Evolutionary conservation across 768 basidiomycete species (phyloP), one percentile per base, ranked within the genome.

Genomic region (Lepiota venenata): DNA sequence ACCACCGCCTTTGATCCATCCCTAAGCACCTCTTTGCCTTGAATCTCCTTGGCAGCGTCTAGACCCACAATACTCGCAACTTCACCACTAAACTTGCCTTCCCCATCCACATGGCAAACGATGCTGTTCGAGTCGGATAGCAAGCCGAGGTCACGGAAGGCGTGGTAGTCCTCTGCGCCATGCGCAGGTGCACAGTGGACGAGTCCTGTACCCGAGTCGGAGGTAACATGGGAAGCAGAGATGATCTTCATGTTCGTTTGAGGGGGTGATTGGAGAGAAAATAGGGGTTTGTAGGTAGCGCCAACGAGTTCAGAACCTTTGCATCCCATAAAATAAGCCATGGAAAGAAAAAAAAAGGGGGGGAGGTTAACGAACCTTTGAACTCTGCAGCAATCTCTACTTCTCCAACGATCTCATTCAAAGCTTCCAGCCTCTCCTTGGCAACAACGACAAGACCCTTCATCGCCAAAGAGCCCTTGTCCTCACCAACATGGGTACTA

Each of bases 131-230:
- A 60, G 42, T 60, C 61, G 3, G 69, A 69, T n/a, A 88, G 65
- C 21, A 84, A 71, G 27, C 77, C 80, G 2, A 82, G 72, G 0
- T 72, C 60, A n/a, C 76, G 81, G 72, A 91, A 92, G 5, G 83
- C 78, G 27, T 80, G 77, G 64, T 96, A 99, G 67, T 99, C 96
- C 61, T 99, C 96, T 9, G 81, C 78, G 15, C 95, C 96, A 62
- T 98, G 96, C 1, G 92, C 94, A 11, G 96, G 95, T 0, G 96
- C 95, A 59, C 88, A 91, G 63, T 98, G 96, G 1, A 99, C 96
- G 11, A 98, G 79, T 32, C 96, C 95, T 1, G 95, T 97, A 5
- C 96, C 96, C n/a, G 93, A 88, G 15, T 85, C 81, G 0, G 88
- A 69, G 1, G 87, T 92, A 14, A 98, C 96, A 64, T 96, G 88